Base-by-base conservation (phyloP, 2,329 filamentous ascomycete genomes). In the Rhinocladiella mackenziei region DNA sequence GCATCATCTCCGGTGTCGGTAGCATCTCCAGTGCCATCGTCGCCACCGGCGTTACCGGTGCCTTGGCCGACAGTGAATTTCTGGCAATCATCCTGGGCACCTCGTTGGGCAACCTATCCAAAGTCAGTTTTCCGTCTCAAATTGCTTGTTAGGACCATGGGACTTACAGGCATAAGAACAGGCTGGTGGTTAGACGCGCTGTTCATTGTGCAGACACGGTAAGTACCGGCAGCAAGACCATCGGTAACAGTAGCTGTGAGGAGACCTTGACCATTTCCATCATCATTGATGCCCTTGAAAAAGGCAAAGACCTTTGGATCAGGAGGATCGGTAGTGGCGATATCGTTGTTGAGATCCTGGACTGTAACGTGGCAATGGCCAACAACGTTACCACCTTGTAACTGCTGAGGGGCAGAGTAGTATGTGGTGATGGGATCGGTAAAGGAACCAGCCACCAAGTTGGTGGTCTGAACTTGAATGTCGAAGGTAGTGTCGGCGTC, bases 201-300 rank as follows among this genome's bases (percentile, higher is more conserved):
- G 19, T 73, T 71, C 75, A 84, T 80, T 57, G 75, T 78, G 71
- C 80, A 84, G 50, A 81, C 65, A 56, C 80, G 77, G 66, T 83
- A 84, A 67, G 76, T 78, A 25, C 80, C 79, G 2, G 71, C 68
- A 2, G 78, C 77, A 2, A 83, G 74, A 57, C 79, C 80, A 44
- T 73, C 76, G 1, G 67, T 64, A 17, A 83, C 79, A 2, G 60
- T 64, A 28, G 78, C 74, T 9, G 67, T 62, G 8, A 83, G 66
- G 4, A 70, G 65, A 38, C 78, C 78, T 2, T 75, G 56, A 22
- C 72, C 73, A 56, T 83, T 72, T 23, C 77, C 78, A 11, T 65
- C 70, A 48, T 80, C 77, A 63, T 78, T 75, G 56, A 79, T 69
- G 45, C 76, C 76, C 64, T 77, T 77, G 69, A 79, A 79, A 62